These are phyloP conservation scores for Penicillium sp. DNA, from an alignment of 2,329 filamentous ascomycete genomes.

Conservation along the genomic window DNA sequence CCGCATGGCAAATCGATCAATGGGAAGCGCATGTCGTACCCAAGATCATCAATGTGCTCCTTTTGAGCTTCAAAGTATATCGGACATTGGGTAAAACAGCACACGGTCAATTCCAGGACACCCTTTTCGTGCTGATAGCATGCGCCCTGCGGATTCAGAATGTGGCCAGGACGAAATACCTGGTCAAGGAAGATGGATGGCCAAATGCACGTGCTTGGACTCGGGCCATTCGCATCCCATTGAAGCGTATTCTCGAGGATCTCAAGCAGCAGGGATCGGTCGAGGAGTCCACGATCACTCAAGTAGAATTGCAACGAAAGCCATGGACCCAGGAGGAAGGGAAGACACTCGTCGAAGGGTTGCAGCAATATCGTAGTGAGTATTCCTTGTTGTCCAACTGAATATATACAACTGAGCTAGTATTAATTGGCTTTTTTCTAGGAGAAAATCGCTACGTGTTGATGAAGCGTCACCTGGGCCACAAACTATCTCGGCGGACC, in stretches of 20 bases:
- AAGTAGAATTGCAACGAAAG: neutral
- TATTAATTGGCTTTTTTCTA: neutral
- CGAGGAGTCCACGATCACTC: neutral
- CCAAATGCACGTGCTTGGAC: conserved; percentile 1
- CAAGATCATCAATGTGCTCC: conserved; percentile 9
- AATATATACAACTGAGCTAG: neutral
- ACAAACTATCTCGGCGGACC: conserved; percentile 2
- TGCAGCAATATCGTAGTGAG: conserved; percentile 3
- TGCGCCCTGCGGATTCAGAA: conserved; percentile 4
- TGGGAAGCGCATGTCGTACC: conserved; percentile 17
- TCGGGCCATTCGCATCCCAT: neutral
- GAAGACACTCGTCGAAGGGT: neutral
- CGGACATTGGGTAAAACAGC: conserved; percentile 1
- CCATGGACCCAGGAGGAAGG: conserved; percentile 5
- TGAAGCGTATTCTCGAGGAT: conserved; percentile 3
- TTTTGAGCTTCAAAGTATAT: conserved; percentile 11
- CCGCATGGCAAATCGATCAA: conserved; percentile 9
- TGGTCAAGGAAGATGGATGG: neutral
- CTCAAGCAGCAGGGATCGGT: neutral
- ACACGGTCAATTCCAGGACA: conserved; percentile 2
- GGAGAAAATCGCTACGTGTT: neutral
- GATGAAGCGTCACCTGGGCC: conserved; percentile 3
- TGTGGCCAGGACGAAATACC: neutral
- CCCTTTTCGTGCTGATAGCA: conserved; percentile 11
- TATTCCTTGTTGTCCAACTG: neutral